These are phyloP conservation scores for Agarophyton chilense DNA, from an alignment of 23 red algal species.

Conservation along the genomic window DNA sequence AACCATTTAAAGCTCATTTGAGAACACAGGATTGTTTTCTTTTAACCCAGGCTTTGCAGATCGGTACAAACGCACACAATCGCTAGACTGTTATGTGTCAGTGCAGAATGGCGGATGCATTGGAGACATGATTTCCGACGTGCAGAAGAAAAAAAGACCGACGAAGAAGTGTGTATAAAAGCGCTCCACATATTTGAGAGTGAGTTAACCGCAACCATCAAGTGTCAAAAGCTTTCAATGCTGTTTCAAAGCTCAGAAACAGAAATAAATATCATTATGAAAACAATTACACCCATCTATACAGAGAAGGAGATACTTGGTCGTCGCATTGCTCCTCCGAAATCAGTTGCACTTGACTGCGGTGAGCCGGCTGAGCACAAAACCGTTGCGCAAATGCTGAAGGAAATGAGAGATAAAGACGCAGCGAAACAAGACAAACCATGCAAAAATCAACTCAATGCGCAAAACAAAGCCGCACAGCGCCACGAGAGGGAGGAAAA, in stretches of 20 bases:
- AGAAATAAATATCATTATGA: too few relatives aligned
- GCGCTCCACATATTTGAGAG: too few relatives aligned
- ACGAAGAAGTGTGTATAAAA: too few relatives aligned
- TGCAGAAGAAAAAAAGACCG: neutral
- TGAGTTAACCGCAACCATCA: too few relatives aligned
- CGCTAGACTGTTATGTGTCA: neutral
- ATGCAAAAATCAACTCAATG: too few relatives aligned
- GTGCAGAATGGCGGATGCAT: neutral
- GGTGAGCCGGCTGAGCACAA: neutral
- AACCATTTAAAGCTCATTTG: conserved; percentile 10
- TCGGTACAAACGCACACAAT: neutral
- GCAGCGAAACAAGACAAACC: too few relatives aligned
- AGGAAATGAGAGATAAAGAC: neutral
- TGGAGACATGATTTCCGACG: neutral
- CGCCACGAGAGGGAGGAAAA: too few relatives aligned
- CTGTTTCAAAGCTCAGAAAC: too few relatives aligned
- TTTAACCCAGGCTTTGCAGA: conserved; percentile 22
- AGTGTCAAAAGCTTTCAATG: too few relatives aligned
- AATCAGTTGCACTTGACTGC: neutral
- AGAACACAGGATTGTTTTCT: neutral
- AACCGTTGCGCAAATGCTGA: neutral
- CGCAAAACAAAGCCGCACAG: too few relatives aligned
- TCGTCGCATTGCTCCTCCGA: neutral
- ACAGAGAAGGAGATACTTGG: neutral
- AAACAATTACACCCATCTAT: neutral